phyloP scores from a whole-genome alignment of 805 yeast genomes.

The Spathaspora passalidarum region DNA sequence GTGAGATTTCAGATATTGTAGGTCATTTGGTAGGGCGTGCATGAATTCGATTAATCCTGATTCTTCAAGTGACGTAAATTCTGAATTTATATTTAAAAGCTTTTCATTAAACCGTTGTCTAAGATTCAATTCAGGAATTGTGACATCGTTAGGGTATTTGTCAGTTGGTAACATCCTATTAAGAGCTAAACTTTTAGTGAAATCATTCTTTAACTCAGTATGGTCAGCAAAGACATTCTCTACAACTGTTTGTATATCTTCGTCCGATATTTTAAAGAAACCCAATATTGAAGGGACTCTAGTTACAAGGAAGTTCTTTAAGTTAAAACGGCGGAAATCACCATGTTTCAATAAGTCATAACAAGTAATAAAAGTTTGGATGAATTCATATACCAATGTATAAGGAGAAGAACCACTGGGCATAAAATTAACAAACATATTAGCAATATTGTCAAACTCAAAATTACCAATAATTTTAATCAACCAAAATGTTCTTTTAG shows the following conservation, averaged over 20 bases:
- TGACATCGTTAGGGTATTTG: background rate
- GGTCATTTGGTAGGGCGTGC: slow-evolving; percentile 15
- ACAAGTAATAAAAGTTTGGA: slow-evolving; percentile 21
- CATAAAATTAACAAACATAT: slow-evolving; percentile 11
- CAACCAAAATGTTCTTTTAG: slow-evolving; percentile 30
- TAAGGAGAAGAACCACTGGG: slow-evolving; percentile 10
- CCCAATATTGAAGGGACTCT: slow-evolving; percentile 24
- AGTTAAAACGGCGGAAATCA: slow-evolving; percentile 23
- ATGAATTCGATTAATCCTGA: slow-evolving; percentile 31
- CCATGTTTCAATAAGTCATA: slow-evolving; percentile 1
- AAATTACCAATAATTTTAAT: slow-evolving; percentile 20
- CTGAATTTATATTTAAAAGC: slow-evolving; percentile 30
- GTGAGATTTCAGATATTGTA: slow-evolving; percentile 20
- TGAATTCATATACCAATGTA: slow-evolving; percentile 16
- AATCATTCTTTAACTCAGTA: slow-evolving; percentile 18
- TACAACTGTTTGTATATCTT: slow-evolving; percentile 16
- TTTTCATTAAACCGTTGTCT: slow-evolving; percentile 26
- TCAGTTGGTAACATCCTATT: slow-evolving; percentile 24
- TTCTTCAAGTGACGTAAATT: slow-evolving; percentile 40
- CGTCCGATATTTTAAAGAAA: slow-evolving; percentile 12
- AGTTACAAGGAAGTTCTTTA: slow-evolving; percentile 33
- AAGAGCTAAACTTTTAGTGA: slow-evolving; percentile 30
- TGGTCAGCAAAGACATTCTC: slow-evolving; percentile 11
- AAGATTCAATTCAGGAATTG: slow-evolving; percentile 22
- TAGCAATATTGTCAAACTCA: slow-evolving; percentile 17